A percentile compares a stretch with the other conserved stretches of the same genome.
phyloP scores from a whole-genome alignment of 2,329 filamentous ascomycete species.

The Neopestalotiopsis sp. region DNA sequence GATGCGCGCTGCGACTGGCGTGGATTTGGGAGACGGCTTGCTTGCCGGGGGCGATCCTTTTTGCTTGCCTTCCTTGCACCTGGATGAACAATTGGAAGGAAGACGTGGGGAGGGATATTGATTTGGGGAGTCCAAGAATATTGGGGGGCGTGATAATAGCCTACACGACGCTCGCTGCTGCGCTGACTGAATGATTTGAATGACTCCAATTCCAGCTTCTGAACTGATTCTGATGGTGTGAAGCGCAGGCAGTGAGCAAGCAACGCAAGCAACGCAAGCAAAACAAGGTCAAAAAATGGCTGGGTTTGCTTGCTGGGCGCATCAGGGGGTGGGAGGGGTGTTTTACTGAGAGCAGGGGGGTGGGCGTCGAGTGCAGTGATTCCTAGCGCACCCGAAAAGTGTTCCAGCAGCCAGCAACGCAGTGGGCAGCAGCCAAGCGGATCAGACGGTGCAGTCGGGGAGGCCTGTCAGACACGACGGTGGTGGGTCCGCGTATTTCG shows the following conservation, averaged over 20 bases:
- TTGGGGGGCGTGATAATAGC: background rate
- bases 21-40: conserved; percentile 6
- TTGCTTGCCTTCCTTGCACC: background rate
- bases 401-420: conserved; percentile 2
- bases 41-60: conserved; percentile 14
- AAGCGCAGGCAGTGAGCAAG: conserved; percentile 7
- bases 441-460: background rate
- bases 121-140: background rate
- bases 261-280: too few relatives aligned
- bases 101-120: background rate
- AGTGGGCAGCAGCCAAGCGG: background rate
- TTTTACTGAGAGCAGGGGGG: background rate
- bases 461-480: conserved; percentile 5
- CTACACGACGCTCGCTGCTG: background rate
- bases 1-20: conserved; percentile 8
- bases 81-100: background rate
- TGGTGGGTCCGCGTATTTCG: background rate
- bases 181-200: conserved; percentile 1
- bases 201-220: conserved; percentile 2
- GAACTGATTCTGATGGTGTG: conserved; percentile 12
- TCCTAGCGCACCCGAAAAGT: background rate
- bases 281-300: conserved; percentile 1
- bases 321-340: background rate
- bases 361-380: background rate
- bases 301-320: background rate